Evolutionary conservation across 257 asterid genomes (phyloP).

Genomic region (Solanum virginianum): DNA sequence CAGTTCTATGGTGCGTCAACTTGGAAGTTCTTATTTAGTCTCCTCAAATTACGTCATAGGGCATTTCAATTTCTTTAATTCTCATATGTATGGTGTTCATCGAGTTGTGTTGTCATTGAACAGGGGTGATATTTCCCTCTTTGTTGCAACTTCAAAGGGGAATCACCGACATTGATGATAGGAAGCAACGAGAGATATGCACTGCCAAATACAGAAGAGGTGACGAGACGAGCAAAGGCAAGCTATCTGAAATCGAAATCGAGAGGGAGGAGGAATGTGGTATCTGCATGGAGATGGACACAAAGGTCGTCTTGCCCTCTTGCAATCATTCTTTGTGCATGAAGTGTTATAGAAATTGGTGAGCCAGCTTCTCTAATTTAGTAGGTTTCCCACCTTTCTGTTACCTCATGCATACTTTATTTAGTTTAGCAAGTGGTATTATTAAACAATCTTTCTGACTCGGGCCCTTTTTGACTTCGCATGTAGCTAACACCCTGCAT

Average conservation of each 20-base stretch:
- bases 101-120: neutral
- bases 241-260: slow-evolving; percentile 66
- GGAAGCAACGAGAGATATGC: slow-evolving; percentile 68
- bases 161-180: slow-evolving; percentile 65
- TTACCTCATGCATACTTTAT: neutral
- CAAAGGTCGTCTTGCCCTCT: slow-evolving; percentile 76
- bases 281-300: slow-evolving; percentile 73
- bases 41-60: neutral
- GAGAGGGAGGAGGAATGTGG: slow-evolving; percentile 97
- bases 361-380: neutral
- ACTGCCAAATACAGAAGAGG: slow-evolving; percentile 40
- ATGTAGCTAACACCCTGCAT: neutral
- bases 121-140: slow-evolving; percentile 93
- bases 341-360: slow-evolving; percentile 75
- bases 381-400: neutral
- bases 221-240: slow-evolving; percentile 55
- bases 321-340: slow-evolving; percentile 82
- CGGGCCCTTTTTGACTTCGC: neutral
- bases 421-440: neutral
- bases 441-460: neutral
- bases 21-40: neutral
- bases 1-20: slow-evolving; percentile 73
- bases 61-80: neutral
- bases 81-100: neutral
- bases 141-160: slow-evolving; percentile 73